A percentile compares a stretch with the other conserved stretches of the same genome.
Conservation (phyloP, 176 grass and related monocot species). For the Carex cristatella region DNA sequence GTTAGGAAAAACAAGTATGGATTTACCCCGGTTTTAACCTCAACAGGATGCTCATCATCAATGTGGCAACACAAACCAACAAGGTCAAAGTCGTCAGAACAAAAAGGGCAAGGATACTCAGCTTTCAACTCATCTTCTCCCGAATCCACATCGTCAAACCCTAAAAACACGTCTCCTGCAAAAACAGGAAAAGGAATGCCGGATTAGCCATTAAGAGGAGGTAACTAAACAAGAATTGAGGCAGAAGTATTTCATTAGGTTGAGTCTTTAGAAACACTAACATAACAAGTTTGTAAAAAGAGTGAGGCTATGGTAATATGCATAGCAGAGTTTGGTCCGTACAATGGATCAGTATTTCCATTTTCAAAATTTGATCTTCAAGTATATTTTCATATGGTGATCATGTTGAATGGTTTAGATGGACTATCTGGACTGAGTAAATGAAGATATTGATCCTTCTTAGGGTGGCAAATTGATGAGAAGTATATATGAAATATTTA, state of each 20-base stretch:
- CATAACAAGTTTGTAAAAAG: neutral
- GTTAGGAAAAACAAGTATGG: neutral
- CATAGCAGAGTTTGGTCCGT: no score
- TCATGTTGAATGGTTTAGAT: no score
- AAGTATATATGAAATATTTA: neutral
- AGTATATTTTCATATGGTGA: no score
- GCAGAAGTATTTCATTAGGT: neutral
- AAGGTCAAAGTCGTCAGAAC: slow-evolving; percentile 65
- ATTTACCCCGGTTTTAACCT: slow-evolving; percentile 61
- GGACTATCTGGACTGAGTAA: no score
- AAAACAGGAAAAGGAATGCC: neutral
- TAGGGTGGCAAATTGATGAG: neutral
- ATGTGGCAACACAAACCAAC: slow-evolving; percentile 69
- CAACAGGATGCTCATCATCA: slow-evolving; percentile 52
- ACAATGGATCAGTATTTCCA: no score
- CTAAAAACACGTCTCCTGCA: slow-evolving; percentile 50
- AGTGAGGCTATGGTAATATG: no score
- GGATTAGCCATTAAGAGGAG: neutral
- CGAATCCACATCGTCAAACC: slow-evolving; percentile 53
- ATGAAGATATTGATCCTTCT: no score
- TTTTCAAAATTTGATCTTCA: no score
- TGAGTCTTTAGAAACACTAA: neutral
- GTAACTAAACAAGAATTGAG: neutral
- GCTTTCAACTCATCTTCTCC: slow-evolving; percentile 40
- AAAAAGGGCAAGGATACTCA: slow-evolving; percentile 80